A percentile compares a stretch with the other conserved stretches of the same genome.
Evolutionary conservation across 768 basidiomycete species (phyloP).

Genomic region (Naganishia randhawae): DNA sequence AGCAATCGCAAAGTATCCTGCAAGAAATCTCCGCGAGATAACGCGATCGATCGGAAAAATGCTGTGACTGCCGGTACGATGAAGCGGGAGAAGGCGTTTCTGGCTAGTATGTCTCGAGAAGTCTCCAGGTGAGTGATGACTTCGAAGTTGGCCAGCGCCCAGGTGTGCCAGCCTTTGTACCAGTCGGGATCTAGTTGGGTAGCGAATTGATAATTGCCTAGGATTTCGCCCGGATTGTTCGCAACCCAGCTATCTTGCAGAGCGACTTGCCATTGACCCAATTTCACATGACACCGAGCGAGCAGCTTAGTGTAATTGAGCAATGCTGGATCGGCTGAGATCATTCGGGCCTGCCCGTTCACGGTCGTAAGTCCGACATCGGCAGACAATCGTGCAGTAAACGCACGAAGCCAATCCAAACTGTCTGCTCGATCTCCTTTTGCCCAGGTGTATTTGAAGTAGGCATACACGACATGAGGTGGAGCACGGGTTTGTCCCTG

Average conservation of each 20-base stretch:
- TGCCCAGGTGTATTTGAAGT: constrained; percentile 94
- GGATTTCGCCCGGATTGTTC: constrained; percentile 71
- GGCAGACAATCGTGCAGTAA: constrained; percentile 68
- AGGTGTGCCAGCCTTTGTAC: constrained; percentile 99
- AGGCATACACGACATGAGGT: constrained; percentile 92
- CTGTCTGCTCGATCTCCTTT: constrained; percentile 67
- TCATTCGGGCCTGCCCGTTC: constrained; percentile 54
- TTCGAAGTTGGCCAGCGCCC: constrained; percentile 95
- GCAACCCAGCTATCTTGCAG: constrained; percentile 73
- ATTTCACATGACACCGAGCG: constrained; percentile 95
- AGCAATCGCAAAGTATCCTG: constrained; percentile 90
- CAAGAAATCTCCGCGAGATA: constrained; percentile 82
- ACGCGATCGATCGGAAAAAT: constrained; percentile 90
- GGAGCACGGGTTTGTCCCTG: constrained; percentile 63
- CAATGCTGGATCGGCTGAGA: constrained; percentile 43
- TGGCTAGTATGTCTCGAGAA: constrained; percentile 54
- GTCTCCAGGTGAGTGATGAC: constrained; percentile 77
- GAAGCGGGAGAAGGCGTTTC: constrained; percentile 62
- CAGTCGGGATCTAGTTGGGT: constrained; percentile 90
- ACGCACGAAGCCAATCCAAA: constrained; percentile 74
- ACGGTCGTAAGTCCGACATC: constrained; percentile 67
- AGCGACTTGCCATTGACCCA: constrained; percentile 87
- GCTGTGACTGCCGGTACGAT: constrained; percentile 74
- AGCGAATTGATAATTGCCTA: constrained; percentile 77
- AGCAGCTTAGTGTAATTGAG: constrained; percentile 74